A percentile compares a stretch with the other conserved stretches of the same genome.
These are phyloP conservation scores for Lepidium sativum DNA, from an alignment of 345 rosid genomes.

Conservation along the genomic window DNA sequence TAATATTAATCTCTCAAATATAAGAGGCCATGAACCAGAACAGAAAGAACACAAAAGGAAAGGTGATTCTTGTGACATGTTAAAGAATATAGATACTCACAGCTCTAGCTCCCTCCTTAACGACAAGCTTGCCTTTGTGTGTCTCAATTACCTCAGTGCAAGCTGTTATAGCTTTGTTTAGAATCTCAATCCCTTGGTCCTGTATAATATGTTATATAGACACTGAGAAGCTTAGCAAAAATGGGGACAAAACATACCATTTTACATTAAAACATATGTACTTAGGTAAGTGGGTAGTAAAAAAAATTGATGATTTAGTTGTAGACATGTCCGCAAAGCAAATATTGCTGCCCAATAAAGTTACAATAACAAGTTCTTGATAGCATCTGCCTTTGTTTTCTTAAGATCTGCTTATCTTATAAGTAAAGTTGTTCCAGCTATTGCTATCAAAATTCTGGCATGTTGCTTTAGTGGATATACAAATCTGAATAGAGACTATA, in stretches of 20 bases:
- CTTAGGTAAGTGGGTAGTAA: neutral
- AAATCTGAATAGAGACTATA: neutral
- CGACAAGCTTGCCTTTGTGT: slow-evolving; percentile 82
- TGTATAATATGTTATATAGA: slow-evolving; percentile 17
- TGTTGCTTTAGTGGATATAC: neutral
- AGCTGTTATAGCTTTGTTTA: slow-evolving; percentile 64
- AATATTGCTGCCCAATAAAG: neutral
- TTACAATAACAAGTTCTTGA: neutral
- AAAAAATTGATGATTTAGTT: neutral
- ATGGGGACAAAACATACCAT: neutral
- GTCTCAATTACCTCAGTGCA: slow-evolving; percentile 72
- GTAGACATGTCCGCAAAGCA: neutral
- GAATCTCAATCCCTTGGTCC: slow-evolving; percentile 92
- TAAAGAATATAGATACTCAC: slow-evolving; percentile 40
- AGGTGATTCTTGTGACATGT: slow-evolving; percentile 2
- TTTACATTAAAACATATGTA: neutral
- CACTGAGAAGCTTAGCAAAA: neutral
- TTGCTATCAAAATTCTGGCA: neutral
- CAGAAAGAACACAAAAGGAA: too few relatives aligned
- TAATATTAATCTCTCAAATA: neutral
- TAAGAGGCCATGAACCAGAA: too few relatives aligned
- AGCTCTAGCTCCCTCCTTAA: slow-evolving; percentile 90
- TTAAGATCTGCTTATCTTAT: neutral
- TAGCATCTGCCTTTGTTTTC: neutral
- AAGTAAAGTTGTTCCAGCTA: neutral